Percentiles rank a stretch among this genome's conserved stretches.
Evolutionary conservation across 2,329 filamentous ascomycete genomes (phyloP).

Genomic region (Apiospora arundinis): DNA sequence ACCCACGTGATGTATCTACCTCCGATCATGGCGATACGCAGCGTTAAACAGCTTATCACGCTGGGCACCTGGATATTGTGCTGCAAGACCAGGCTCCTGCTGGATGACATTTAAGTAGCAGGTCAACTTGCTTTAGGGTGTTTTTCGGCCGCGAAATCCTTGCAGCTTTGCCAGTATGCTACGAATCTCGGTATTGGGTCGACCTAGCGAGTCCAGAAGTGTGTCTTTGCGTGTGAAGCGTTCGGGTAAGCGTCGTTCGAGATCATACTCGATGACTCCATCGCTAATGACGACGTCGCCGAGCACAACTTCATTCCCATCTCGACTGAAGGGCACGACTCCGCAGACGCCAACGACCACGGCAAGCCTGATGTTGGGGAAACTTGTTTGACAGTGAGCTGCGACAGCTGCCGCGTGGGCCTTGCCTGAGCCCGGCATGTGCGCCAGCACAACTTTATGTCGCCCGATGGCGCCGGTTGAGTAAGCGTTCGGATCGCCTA

Average conservation of each 20-base stretch:
- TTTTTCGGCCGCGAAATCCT: constrained; percentile 26
- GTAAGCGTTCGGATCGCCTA: constrained; percentile 38
- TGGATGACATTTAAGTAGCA: constrained; percentile 23
- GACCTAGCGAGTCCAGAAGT: constrained; percentile 29
- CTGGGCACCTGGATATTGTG: constrained; percentile 26
- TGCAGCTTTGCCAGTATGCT: constrained; percentile 38
- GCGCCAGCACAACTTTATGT: constrained; percentile 38
- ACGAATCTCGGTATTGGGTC: constrained; percentile 32
- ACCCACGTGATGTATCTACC: too few species aligned
- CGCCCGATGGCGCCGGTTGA: constrained; percentile 35
- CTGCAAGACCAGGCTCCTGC: constrained; percentile 20
- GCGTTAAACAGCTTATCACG: constrained; percentile 31
- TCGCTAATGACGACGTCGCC: constrained; percentile 39
- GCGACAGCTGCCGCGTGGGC: constrained; percentile 29
- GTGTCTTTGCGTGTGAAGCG: constrained; percentile 33
- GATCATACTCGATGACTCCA: constrained; percentile 39
- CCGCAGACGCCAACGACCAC: constrained; percentile 33
- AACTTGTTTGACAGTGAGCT: constrained; percentile 27
- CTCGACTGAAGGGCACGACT: constrained; percentile 27
- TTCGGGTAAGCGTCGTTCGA: constrained; percentile 34
- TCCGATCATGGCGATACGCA: constrained; percentile 30
- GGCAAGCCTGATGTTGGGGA: constrained; percentile 28
- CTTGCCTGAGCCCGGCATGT: constrained; percentile 39
- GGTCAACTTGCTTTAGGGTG: constrained; percentile 21
- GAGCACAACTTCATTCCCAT: constrained; percentile 30